Base-by-base conservation (phyloP, 2,329 filamentous ascomycete genomes). In the Sordariomycetes sp. region DNA sequence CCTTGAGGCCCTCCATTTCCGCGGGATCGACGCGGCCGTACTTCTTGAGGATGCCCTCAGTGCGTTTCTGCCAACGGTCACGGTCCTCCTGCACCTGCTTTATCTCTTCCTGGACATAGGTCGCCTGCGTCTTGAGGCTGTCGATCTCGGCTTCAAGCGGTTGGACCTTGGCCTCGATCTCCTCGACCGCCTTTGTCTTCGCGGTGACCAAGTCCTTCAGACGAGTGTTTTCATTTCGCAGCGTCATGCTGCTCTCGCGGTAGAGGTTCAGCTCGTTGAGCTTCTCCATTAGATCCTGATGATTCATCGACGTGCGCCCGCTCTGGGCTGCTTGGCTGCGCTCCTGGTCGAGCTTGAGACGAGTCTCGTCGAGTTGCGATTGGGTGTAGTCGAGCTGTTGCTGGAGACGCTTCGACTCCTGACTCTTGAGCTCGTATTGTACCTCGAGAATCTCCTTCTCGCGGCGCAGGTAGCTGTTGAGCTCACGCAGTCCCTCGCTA, bases 391-490 rank as follows among this genome's bases (percentile, higher is more conserved):
- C 82, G 17, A 95, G 72, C 51, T 96, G 87, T 48, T 95, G 86
- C 49, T 90, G 85, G 27, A 95, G 61, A 35, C 92, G 79, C 59
- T 93, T 94, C 35, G 78, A 72, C 58, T 98, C 92, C 47, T 94
- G 86, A 1, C 79, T 71, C 48, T 90, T 88, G 29, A 96, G 69
- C 46, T 95, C 88, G 48, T 87, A 84, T 50, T 96, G 90, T n/a
- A 95, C 86, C 47, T 98, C 90, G 8, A 95, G 73, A 44, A 98
- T 96, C 54, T 96, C 92, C 66, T 96, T 98, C 61, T 98, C 93
- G 27, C 86, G 82, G 30, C 90, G 82, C 40, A 98, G 66, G 55
- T 92, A 98, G 41, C 76, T 82, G 59, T 94, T 93, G 37, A 98
- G 75, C 49, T 96, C 90, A 41, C 92, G 83, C 8, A 94, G 73